Evolutionary conservation across 805 yeast genomes (phyloP).

Genomic region (Nakazawaea wickerhamii): DNA sequence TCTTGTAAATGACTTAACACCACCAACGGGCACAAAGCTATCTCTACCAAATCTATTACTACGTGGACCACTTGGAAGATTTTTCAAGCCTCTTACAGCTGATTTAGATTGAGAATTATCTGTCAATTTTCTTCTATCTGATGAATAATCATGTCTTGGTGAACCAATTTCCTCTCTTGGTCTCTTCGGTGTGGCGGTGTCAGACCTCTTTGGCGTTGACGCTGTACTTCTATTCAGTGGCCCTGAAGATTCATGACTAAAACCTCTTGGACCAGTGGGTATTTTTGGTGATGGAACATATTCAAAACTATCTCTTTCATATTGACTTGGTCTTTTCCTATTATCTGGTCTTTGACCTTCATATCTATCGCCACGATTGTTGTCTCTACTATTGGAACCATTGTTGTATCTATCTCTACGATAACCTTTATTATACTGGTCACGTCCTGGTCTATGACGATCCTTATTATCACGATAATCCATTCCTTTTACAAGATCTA

Average conservation of each 20-base stretch:
- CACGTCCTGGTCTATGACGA: background rate
- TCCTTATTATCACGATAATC: conserved; percentile 1
- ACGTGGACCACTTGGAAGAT: conserved; percentile 13
- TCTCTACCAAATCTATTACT: conserved; percentile 4
- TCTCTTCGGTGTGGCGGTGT: conserved; percentile 2
- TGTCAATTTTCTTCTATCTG: background rate
- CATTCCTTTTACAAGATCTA: too few species aligned
- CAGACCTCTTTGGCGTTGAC: background rate
- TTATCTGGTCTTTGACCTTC: background rate
- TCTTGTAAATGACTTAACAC: conserved; percentile 9
- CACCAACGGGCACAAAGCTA: conserved; percentile 1
- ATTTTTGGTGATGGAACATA: conserved; percentile 1
- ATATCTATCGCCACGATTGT: background rate
- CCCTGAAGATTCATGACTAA: background rate
- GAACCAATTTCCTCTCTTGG: conserved; percentile 9
- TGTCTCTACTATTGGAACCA: background rate
- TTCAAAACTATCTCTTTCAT: conserved; percentile 5
- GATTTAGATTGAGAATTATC: background rate
- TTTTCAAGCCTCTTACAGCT: conserved; percentile 1
- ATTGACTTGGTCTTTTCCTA: background rate
- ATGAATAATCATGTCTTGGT: conserved; percentile 4
- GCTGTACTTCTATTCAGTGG: background rate
- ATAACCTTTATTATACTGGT: background rate
- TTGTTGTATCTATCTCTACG: background rate
- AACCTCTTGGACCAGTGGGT: conserved; percentile 7